Evolutionary conservation across 2,329 filamentous ascomycete species (phyloP).

Genomic region (Nigrospora osmanthi): DNA sequence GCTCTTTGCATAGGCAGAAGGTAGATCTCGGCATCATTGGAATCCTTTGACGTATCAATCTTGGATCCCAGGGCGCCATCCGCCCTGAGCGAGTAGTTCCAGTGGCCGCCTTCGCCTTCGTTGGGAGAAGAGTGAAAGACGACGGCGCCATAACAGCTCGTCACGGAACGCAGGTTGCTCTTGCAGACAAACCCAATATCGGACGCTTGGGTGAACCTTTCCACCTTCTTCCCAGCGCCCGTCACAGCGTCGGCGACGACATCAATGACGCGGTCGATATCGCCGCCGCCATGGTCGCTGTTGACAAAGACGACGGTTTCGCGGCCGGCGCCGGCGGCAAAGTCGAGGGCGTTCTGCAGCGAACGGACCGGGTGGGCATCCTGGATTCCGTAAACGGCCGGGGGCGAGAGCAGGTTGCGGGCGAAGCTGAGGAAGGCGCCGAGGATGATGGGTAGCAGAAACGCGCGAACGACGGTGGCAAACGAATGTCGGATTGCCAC

Average conservation of each 20-base stretch:
- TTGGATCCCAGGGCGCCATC: conserved; percentile 62
- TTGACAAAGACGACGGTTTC: conserved; percentile 73
- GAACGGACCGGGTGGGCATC: conserved; percentile 51
- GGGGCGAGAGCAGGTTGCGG: conserved; percentile 75
- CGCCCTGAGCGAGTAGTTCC: conserved; percentile 81
- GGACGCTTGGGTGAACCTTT: conserved; percentile 44
- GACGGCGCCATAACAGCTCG: conserved; percentile 64
- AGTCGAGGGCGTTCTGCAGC: conserved; percentile 54
- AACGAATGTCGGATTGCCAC: conserved; percentile 44
- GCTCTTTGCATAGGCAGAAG: conserved; percentile 71
- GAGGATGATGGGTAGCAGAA: conserved; percentile 51
- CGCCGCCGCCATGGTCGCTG: conserved; percentile 59
- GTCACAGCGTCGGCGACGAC: conserved; percentile 50
- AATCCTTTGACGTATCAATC: conserved; percentile 54
- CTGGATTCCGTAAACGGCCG: conserved; percentile 68
- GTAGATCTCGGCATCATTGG: conserved; percentile 73
- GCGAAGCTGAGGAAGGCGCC: conserved; percentile 60
- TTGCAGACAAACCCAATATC: conserved; percentile 57
- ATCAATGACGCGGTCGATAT: conserved; percentile 65
- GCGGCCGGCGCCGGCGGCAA: conserved; percentile 46
- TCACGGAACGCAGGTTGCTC: conserved; percentile 57
- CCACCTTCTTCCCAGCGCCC: conserved; percentile 44
- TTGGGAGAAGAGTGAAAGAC: conserved; percentile 69
- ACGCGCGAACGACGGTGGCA: conserved; percentile 46
- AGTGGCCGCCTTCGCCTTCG: conserved; percentile 57